phyloP scores from a whole-genome alignment of 1,284 basidiomycete genomes.

The Salmacisia buchloeana region DNA sequence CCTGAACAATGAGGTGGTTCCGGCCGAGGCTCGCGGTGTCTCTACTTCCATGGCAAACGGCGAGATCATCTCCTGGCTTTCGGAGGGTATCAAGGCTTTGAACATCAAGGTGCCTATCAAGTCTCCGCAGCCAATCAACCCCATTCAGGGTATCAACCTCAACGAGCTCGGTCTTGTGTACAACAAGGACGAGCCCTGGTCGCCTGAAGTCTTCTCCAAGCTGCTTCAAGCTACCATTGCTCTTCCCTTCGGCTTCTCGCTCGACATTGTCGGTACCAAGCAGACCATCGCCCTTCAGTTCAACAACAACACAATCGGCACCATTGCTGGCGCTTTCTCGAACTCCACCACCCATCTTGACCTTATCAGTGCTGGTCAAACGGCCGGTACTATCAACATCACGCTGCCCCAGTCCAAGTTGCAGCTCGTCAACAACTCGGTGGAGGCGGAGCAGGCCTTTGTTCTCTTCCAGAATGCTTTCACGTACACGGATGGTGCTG shows the following conservation, averaged over 20 bases:
- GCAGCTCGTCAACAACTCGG: not conserved
- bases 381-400: slow-evolving; percentile 1
- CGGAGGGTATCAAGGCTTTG: slow-evolving; percentile 61
- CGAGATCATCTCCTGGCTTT: slow-evolving; percentile 65
- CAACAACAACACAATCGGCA: slow-evolving; percentile 60
- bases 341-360: slow-evolving; percentile 5
- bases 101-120: slow-evolving; percentile 63
- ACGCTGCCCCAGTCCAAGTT: slow-evolving; percentile 5
- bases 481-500: not conserved
- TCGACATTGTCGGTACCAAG: slow-evolving; percentile 62
- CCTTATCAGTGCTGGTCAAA: slow-evolving; percentile 7
- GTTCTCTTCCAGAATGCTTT: slow-evolving; percentile 10
- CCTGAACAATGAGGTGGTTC: slow-evolving; percentile 63
- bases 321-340: slow-evolving; percentile 24
- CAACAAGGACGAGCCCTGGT: slow-evolving; percentile 59
- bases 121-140: slow-evolving; percentile 59
- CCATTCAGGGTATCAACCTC: slow-evolving; percentile 66
- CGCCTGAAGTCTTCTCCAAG: slow-evolving; percentile 60
- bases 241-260: slow-evolving; percentile 68
- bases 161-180: slow-evolving; percentile 63
- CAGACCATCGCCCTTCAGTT: slow-evolving; percentile 62
- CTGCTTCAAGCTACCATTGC: slow-evolving; percentile 62
- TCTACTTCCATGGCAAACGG: slow-evolving; percentile 58
- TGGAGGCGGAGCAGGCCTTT: not conserved
- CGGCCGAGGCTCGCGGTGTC: slow-evolving; percentile 61